Conservation (phyloP, 495 filamentous ascomycete species). For the Xylaria palmicola region DNA sequence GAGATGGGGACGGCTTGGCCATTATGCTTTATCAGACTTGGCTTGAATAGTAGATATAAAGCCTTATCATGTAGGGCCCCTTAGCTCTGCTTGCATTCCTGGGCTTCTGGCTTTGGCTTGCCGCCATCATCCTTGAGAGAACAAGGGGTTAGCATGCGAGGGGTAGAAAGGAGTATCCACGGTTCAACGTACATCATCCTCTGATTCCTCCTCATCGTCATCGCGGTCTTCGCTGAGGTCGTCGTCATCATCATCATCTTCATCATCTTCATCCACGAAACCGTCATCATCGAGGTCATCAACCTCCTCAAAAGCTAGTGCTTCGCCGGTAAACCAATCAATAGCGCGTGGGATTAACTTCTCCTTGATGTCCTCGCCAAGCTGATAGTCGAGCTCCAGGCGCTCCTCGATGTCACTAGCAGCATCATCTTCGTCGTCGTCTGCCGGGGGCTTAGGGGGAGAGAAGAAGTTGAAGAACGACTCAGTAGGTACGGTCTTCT, state of each 20-base stretch:
- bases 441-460: slow-evolving; percentile 80
- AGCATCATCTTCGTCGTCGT: slow-evolving; percentile 71
- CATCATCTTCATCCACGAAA: slow-evolving; percentile 88
- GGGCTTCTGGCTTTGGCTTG: slow-evolving; percentile 98
- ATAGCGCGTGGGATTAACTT: slow-evolving; percentile 98
- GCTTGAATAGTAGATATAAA: slow-evolving; percentile 4
- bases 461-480: slow-evolving; percentile 99
- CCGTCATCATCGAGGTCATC: slow-evolving; percentile 86
- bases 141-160: slow-evolving; percentile 33
- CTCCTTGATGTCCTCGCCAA: slow-evolving; percentile 99
- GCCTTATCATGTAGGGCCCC: slow-evolving; percentile 16
- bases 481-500: slow-evolving; percentile 97
- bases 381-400: slow-evolving; percentile 96
- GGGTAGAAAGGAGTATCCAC: slow-evolving; percentile 4
- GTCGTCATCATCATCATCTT: slow-evolving; percentile 80
- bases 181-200: slow-evolving; percentile 81
- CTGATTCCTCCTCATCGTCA: slow-evolving; percentile 84
- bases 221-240: slow-evolving; percentile 76
- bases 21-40: slow-evolving; percentile 10
- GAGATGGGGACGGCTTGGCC: neutral
- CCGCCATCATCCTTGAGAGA: slow-evolving; percentile 80
- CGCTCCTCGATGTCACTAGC: slow-evolving; percentile 94
- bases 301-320: slow-evolving; percentile 92
- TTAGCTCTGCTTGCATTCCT: slow-evolving; percentile 99
- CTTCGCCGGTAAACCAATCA: slow-evolving; percentile 99